Conservation (phyloP, 352 stramenopile genomes). For the Halophytophthora batemanensis region DNA sequence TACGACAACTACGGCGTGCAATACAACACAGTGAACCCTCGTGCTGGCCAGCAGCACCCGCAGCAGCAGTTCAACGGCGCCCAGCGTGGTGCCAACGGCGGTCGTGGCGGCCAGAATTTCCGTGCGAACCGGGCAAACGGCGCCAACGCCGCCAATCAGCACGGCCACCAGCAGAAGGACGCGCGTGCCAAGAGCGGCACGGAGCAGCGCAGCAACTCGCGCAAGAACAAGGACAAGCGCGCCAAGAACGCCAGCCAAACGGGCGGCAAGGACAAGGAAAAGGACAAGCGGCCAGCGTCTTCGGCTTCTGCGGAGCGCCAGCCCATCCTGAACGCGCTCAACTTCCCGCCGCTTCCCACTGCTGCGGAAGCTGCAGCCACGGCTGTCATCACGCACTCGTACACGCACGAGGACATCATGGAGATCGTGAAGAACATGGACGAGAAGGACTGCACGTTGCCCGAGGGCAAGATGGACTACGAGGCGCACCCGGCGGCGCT, state of each 20-base stretch:
- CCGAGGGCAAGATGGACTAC: conserved; percentile 80
- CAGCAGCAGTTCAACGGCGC: conserved; percentile 37
- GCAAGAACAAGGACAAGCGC: conserved; percentile 72
- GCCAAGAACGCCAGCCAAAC: conserved; percentile 38
- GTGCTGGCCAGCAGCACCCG: conserved; percentile 17
- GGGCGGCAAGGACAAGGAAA: conserved; percentile 25
- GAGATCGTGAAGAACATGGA: conserved; percentile 91
- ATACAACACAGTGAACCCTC: conserved; percentile 49
- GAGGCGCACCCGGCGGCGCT: conserved; percentile 73
- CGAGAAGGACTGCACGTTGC: conserved; percentile 75
- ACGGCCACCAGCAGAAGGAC: conserved; percentile 43
- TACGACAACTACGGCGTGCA: conserved; percentile 83
- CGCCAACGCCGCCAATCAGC: conserved; percentile 13
- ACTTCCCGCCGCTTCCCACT: conserved; percentile 78
- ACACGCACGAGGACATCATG: conserved; percentile 90
- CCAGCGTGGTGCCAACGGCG: conserved; percentile 16
- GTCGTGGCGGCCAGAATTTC: conserved; percentile 20
- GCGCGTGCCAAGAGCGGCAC: conserved; percentile 45
- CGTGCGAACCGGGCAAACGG: conserved; percentile 39
- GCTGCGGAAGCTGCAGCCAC: conserved; percentile 27
- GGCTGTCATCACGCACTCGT: conserved; percentile 64
- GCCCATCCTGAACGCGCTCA: conserved; percentile 74
- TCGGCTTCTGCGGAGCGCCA: conserved; percentile 43
- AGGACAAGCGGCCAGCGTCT: conserved; percentile 36
- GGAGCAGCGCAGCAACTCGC: conserved; percentile 37